Base-by-base conservation (phyloP, 495 filamentous ascomycete genomes). In the Aspergillus affinis region DNA sequence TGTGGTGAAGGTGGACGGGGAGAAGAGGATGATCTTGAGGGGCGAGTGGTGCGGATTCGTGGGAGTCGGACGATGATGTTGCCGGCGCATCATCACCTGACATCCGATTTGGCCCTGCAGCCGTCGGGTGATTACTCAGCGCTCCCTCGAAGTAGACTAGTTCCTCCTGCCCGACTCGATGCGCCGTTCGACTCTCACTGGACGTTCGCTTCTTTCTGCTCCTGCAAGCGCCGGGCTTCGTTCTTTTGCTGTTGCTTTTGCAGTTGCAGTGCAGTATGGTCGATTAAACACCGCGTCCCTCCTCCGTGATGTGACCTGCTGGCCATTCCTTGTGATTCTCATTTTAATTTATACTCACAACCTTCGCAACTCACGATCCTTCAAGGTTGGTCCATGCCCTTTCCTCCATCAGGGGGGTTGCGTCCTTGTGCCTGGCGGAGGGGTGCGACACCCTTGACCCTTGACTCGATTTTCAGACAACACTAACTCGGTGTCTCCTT, bases 11-110 rank as follows among this genome's bases (percentile, higher is more conserved):
- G 51, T 58, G 65, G 65, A 59, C 47, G 56, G 58, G 46, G 58
- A 50, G 46, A 61, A 61, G 61, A 55, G 65, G 53, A 68, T 26
- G 23, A 66, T 66, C 48, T 29, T 58, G 58, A 46, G 36, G 53
- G 57, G 56, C 49, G 56, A 64, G 29, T 67, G 60, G 69, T 65
- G 69, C 69, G 73, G 72, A 72, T 64, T 54, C 21, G 51, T 59
- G 54, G 58, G 57, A 54, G 67, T 69, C 69, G 67, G 68, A 61
- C 68, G 69, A 78, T 75, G 73, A 73, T 73, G 73, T 74, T 73
- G 66, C 64, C 64, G 66, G 64, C 66, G 63, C 63, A 63, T 64
- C 68, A 70, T 75, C 69, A 76, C 63, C 66, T 75, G 67, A 71
- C 63, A 61, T 70, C 65, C 61, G 66, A 61, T 65, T 65, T 59